A percentile compares a stretch with the other conserved stretches of the same genome.
Conservation (phyloP, 768 basidiomycete genomes). For the Cubamyces sp. region DNA sequence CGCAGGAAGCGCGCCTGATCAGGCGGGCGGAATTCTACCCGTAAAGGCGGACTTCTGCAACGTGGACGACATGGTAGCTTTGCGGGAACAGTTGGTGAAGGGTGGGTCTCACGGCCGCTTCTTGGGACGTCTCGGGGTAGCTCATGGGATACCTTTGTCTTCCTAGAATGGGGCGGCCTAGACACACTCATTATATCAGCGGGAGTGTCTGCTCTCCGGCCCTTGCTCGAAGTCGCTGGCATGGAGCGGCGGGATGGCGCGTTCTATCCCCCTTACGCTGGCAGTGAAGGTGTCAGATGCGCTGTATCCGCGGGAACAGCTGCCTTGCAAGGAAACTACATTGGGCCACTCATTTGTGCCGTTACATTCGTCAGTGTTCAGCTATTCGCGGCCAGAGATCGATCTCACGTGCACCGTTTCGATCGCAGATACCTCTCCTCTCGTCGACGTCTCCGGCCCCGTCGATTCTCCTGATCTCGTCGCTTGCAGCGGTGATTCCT, state of each 20-base stretch:
- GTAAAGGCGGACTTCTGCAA: conserved; percentile 66
- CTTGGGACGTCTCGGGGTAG: background rate
- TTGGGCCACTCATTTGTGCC: conserved; percentile 71
- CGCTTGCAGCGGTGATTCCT: conserved; percentile 77
- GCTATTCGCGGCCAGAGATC: background rate
- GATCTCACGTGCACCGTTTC: conserved; percentile 2
- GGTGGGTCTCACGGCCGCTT: conserved; percentile 48
- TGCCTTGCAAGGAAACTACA: conserved; percentile 66
- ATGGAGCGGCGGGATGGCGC: conserved; percentile 43
- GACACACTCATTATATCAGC: conserved; percentile 85
- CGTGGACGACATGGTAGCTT: conserved; percentile 65
- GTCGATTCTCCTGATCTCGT: conserved; percentile 78
- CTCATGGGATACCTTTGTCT: background rate
- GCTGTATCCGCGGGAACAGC: conserved; percentile 58
- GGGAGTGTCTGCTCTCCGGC: conserved; percentile 81
- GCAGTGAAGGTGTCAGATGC: conserved; percentile 58
- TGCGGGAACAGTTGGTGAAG: conserved; percentile 55
- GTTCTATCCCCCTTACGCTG: conserved; percentile 43
- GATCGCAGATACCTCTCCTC: conserved; percentile 73
- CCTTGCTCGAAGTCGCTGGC: conserved; percentile 74
- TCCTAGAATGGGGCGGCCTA: conserved; percentile 75
- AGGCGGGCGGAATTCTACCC: conserved; percentile 45
- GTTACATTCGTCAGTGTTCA: conserved; percentile 64
- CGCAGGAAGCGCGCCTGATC: conserved; percentile 26
- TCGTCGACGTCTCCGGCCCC: conserved; percentile 65